Evolutionary conservation across 176 grass and related monocot genomes (phyloP), one percentile per base, ranked within the genome.

Genomic region (Otatea glauca): DNA sequence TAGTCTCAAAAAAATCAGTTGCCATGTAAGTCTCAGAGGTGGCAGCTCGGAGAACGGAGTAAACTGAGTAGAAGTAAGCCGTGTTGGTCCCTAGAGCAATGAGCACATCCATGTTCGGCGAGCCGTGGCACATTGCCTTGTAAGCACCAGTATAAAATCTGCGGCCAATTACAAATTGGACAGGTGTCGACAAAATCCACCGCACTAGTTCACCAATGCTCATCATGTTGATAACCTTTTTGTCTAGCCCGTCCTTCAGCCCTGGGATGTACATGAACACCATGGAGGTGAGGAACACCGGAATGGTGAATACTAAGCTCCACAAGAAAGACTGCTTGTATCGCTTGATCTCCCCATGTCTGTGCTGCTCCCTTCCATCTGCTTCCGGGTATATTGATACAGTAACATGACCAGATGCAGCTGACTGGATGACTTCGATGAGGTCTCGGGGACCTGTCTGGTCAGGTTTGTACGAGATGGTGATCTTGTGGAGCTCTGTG

Each of bases 1-100:
- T 98, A 53, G 96, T 98, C 82, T 98, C 96, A 53, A 98, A 98
- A 88, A 98, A 98, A 89, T 98, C 96, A 59, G 88, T 95, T 89
- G 89, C 81, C 76, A 81, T 86, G 84, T 87, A 93, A 76, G 83
- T 62, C 68, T 80, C 39, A 70, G 96, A 89, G 68, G 87, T 93
- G 87, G 96, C 91, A 29, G 93, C 87, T 86, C 89, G 92, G 23
- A 98, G 75, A 74, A 94, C 60, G 0, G 96, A 95, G 77, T 93
- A 95, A 78, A 98, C 74, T 55, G 96, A 98, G 75, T 98, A 98
- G 48, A 95, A 95, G 51, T 98, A 98, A 51, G 96, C 91, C 0
- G 83, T 84, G 87, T 98, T 98, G 35, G 96, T 98, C 82, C 96
- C 96, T 62, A 98, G 84, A 77, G 87, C 91, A 93, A 98, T 92